Evolutionary conservation across 1,139 yeast genomes (phyloP).

Genomic region (Nakaseomyces uthaithaninus): DNA sequence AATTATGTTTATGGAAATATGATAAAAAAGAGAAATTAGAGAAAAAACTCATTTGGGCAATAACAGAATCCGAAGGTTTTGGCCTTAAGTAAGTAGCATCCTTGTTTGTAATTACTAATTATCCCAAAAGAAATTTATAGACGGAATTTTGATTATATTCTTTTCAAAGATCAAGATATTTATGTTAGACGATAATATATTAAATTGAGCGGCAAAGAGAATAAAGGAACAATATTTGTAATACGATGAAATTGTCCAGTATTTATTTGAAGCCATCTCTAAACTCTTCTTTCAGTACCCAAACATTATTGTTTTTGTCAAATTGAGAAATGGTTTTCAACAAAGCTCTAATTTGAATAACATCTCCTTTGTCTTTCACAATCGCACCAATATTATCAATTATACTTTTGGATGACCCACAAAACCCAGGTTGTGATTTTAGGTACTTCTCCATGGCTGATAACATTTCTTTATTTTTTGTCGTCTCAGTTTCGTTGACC

Average conservation of each 20-base stretch:
- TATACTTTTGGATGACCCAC: slow-evolving; percentile 53
- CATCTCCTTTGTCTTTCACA: slow-evolving; percentile 46
- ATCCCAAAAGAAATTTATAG: neutral
- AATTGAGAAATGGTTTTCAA: slow-evolving; percentile 62
- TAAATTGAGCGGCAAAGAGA: too few relatives aligned
- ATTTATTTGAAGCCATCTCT: too few relatives aligned
- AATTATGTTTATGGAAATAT: slow-evolving; percentile 69
- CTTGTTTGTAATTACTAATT: neutral
- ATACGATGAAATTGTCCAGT: too few relatives aligned
- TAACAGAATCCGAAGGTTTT: slow-evolving; percentile 77
- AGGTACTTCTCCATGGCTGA: slow-evolving; percentile 36
- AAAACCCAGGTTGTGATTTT: slow-evolving; percentile 33
- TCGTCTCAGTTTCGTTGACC: slow-evolving; percentile 12
- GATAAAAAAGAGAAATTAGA: slow-evolving; percentile 43
- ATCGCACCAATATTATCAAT: slow-evolving; percentile 42
- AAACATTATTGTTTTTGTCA: slow-evolving; percentile 48
- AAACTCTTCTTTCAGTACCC: slow-evolving; percentile 55
- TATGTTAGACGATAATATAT: too few relatives aligned
- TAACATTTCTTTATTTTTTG: slow-evolving; percentile 33
- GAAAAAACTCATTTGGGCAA: slow-evolving; percentile 54
- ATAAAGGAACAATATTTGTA: too few relatives aligned
- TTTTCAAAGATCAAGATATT: too few relatives aligned
- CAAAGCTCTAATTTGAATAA: slow-evolving; percentile 59
- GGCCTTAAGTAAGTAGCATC: slow-evolving; percentile 39
- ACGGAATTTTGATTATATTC: neutral